These are phyloP conservation scores for Yarrowia deformans DNA, from an alignment of 805 yeast genomes.

Conservation along the genomic window DNA sequence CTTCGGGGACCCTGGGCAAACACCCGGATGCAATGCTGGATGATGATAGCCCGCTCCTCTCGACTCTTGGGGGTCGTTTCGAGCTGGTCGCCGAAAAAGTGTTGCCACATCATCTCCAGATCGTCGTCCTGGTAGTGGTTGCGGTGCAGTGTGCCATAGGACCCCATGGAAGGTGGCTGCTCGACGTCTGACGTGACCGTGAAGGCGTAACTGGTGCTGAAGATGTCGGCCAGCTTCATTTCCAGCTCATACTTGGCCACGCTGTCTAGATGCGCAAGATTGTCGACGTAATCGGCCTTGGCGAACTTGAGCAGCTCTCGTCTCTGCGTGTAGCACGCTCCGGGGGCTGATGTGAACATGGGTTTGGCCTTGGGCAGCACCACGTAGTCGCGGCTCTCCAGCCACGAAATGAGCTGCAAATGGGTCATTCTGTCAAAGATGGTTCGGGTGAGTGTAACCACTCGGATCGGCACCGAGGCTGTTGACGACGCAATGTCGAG, in stretches of 20 bases:
- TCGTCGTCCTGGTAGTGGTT: constrained; percentile 26
- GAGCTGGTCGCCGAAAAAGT: constrained; percentile 14
- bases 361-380: constrained; percentile 25
- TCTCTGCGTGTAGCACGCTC: constrained; percentile 19
- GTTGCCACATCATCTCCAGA: constrained; percentile 25
- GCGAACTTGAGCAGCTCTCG: constrained; percentile 18
- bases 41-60: not conserved
- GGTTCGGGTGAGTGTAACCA: constrained; percentile 13
- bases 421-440: constrained; percentile 27
- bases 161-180: constrained; percentile 19
- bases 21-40: constrained; percentile 24
- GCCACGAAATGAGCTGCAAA: constrained; percentile 19
- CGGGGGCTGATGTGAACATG: constrained; percentile 20
- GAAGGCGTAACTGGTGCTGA: constrained; percentile 5
- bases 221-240: constrained; percentile 19
- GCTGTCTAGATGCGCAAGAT: constrained; percentile 2
- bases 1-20: constrained; percentile 26
- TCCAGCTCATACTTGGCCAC: constrained; percentile 27
- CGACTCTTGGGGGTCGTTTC: constrained; percentile 4
- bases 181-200: constrained; percentile 8
- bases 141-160: constrained; percentile 5
- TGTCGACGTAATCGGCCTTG: constrained; percentile 7
- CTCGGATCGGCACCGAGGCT: constrained; percentile 15
- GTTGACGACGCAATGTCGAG: constrained; percentile 6
- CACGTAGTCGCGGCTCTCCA: constrained; percentile 16